Base-by-base conservation (phyloP, 2,329 filamentous ascomycete species). In the Colletotrichum acutatum region DNA sequence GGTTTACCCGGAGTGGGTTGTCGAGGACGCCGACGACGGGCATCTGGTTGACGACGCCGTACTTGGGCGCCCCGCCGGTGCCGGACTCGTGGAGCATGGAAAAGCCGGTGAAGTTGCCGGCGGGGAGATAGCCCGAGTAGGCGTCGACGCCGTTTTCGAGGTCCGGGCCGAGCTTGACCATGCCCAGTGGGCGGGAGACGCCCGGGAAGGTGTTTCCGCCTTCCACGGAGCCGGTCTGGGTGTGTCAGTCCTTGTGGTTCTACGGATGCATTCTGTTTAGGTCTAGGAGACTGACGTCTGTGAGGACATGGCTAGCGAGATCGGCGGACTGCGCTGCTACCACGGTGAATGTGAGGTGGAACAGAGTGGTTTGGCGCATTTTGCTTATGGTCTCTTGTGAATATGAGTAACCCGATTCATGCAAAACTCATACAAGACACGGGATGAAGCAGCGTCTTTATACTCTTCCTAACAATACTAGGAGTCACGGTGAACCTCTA, bases 11-110 rank as follows among this genome's bases (percentile, higher is more conserved):
- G 28, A 93, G 81, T 2, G 90, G 90, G 70, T 92, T 87, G 8
- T 75, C 76, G 54, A 90, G 80, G 19, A 78, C 78, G 0, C 88
- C 89, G 0, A 87, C 76, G 0, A 89, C 80, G 0, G 89, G 90
- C 80, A 91, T 84, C 79, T 91, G 90, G 1, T 88, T 84, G 37
- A 91, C 88, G 1, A 92, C 90, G 5, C 92, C 92, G 73, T 93
- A 94, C 79, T 93, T 93, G 1, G 92, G 90, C 1, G 90, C 90
- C 1, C 92, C 92, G 8, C 92, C 92, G 0, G 91, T 94, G 3
- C 91, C 91, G 73, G 88, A 89, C 78, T 92, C 90, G 75, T 92
- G 91, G 77, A 92, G 88, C 86, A 92, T 85, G 71, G 87, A 89
- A 79, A 91, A 91, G 22, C 89, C 90, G 2, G 86, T 88, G 75